Evolutionary conservation across 2,329 filamentous ascomycete species (phyloP).

Genomic region (Didymella pinodella): DNA sequence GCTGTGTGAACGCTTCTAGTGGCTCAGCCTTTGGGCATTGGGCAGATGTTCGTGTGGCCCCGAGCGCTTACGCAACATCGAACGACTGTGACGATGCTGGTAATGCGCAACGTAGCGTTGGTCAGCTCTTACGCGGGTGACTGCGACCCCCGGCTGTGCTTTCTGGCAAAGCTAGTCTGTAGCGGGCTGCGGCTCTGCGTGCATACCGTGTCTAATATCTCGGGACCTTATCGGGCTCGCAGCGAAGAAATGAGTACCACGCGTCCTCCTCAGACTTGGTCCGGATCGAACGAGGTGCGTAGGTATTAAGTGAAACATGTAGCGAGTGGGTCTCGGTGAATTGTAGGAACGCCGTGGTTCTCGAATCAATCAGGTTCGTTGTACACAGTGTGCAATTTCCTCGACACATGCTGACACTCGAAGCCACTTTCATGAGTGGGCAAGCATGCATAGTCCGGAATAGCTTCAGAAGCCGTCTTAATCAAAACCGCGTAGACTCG

Average conservation of each 20-base stretch:
- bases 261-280: neutral
- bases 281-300: neutral
- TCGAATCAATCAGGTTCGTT: neutral
- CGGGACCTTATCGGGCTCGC: slow-evolving; percentile 2
- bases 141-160: neutral
- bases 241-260: neutral
- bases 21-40: slow-evolving; percentile 26
- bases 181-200: neutral
- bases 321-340: slow-evolving; percentile 5
- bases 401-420: neutral
- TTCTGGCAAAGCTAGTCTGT: neutral
- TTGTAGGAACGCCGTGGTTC: neutral
- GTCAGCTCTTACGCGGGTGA: neutral
- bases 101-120: neutral
- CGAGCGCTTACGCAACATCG: slow-evolving; percentile 11
- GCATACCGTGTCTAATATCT: neutral
- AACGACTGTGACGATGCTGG: neutral
- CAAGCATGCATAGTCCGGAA: neutral
- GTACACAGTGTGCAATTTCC: neutral
- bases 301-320: neutral
- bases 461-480: neutral
- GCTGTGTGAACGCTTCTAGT: slow-evolving; percentile 9
- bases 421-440: neutral
- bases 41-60: slow-evolving; percentile 18
- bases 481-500: neutral